Conservation (phyloP, 2,329 filamentous ascomycete genomes). For the Pseudogymnoascus sp. region DNA sequence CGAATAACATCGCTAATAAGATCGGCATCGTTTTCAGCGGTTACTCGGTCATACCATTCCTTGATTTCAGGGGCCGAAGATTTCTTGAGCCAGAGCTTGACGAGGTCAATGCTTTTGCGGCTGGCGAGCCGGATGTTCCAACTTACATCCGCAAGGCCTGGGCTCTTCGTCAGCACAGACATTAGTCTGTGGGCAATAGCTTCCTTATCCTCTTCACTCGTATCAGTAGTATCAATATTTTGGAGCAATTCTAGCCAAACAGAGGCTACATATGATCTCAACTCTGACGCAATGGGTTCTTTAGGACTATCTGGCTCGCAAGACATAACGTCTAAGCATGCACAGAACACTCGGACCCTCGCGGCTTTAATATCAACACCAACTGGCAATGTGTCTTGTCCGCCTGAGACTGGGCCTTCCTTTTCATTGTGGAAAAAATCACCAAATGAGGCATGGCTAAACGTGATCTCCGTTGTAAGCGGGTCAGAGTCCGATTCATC, state of each 20-base stretch:
- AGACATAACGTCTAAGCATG: neutral
- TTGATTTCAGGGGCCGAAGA: neutral
- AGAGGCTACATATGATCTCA: neutral
- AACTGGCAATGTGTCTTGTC: neutral
- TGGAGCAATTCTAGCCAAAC: neutral
- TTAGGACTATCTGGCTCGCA: neutral
- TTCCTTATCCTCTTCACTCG: neutral
- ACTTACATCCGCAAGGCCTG: neutral
- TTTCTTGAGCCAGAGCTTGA: neutral
- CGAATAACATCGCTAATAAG: neutral
- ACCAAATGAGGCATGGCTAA: neutral
- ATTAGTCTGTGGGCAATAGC: neutral
- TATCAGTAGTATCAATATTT: neutral
- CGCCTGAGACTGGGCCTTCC: neutral
- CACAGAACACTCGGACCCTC: neutral
- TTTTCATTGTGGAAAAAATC: neutral
- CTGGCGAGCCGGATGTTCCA: neutral
- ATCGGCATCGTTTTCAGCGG: neutral
- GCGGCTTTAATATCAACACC: neutral
- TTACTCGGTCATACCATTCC: neutral
- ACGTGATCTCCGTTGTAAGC: neutral
- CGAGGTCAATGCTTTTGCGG: neutral
- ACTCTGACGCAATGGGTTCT: neutral
- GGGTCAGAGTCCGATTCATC: neutral
- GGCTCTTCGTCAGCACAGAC: neutral